A percentile compares a stretch with the other conserved stretches of the same genome.
phyloP scores from a whole-genome alignment of 495 filamentous ascomycete species.

The Neurospora sp. region DNA sequence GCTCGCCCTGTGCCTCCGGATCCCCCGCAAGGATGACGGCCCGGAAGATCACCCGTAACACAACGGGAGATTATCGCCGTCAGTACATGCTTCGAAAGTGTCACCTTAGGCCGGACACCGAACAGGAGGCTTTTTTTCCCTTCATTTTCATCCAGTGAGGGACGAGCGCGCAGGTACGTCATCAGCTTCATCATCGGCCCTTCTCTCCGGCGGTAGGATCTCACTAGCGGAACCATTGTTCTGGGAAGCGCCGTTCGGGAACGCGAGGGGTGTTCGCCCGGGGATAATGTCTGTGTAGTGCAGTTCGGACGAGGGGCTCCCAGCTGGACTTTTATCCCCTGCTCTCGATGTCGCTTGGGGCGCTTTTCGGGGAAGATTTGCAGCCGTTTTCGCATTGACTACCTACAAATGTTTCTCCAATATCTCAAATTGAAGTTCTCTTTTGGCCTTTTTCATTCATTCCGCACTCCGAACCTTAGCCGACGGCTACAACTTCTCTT shows the following conservation, averaged over 20 bases:
- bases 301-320: background rate
- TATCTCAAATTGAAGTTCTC: too few relatives aligned
- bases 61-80: background rate
- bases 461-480: background rate
- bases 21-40: background rate
- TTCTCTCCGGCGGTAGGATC: background rate
- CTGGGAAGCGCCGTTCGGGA: background rate
- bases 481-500: background rate
- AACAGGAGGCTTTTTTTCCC: too few relatives aligned
- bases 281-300: background rate
- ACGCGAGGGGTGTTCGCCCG: background rate
- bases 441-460: background rate
- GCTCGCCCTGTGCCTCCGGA: background rate
- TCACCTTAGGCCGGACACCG: too few relatives aligned
- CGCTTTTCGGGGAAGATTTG: too few relatives aligned
- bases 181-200: too few relatives aligned
- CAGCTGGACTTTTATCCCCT: background rate
- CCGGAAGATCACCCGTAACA: background rate
- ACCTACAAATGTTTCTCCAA: too few relatives aligned
- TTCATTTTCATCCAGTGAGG: too few relatives aligned
- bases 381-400: too few relatives aligned
- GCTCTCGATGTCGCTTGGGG: background rate
- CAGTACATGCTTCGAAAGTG: background rate
- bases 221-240: background rate
- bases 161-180: too few relatives aligned